phyloP scores from a whole-genome alignment of 176 grass and related monocot species.

The Puya raimondii region DNA sequence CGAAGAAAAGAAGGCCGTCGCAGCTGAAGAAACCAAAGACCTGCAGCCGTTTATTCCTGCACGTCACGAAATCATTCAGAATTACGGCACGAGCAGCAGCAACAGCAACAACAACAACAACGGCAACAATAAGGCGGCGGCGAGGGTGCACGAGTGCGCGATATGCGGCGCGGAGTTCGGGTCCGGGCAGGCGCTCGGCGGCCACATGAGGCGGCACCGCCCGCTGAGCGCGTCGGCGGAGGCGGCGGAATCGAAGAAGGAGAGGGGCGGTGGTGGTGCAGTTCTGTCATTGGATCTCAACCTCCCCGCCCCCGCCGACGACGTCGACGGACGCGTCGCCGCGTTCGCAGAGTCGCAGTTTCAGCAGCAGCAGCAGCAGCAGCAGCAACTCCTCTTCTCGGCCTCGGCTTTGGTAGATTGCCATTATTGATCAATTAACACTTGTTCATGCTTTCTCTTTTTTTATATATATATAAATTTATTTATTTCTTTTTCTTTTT shows the following conservation, averaged over 20 bases:
- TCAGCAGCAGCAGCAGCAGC: background rate
- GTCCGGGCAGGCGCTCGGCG: slow-evolving; percentile 22
- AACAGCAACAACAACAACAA: background rate
- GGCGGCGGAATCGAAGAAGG: slow-evolving; percentile 10
- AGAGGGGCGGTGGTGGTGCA: background rate
- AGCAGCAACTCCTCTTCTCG: slow-evolving; percentile 30
- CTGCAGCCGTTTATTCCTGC: background rate
- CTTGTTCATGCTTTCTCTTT: slow-evolving; percentile 43
- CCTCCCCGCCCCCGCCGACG: slow-evolving; percentile 50
- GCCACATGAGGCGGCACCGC: slow-evolving; percentile 29
- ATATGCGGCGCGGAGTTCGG: slow-evolving; percentile 24
- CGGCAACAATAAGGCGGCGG: background rate
- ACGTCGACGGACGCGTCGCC: slow-evolving; percentile 11
- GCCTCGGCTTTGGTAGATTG: slow-evolving; percentile 46
- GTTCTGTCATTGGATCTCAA: slow-evolving; percentile 66
- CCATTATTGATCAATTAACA: slow-evolving; percentile 39
- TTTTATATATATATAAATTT: too few species aligned
- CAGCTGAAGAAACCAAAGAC: background rate
- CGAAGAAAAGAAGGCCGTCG: background rate
- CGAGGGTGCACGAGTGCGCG: slow-evolving; percentile 17
- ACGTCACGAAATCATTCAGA: background rate
- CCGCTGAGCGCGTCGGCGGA: background rate
- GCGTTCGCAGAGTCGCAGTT: background rate
- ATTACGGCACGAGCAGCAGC: background rate
- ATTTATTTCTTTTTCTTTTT: too few species aligned